These are phyloP conservation scores for Leonotis leonurus DNA, from an alignment of 257 asterid species.

Conservation along the genomic window DNA sequence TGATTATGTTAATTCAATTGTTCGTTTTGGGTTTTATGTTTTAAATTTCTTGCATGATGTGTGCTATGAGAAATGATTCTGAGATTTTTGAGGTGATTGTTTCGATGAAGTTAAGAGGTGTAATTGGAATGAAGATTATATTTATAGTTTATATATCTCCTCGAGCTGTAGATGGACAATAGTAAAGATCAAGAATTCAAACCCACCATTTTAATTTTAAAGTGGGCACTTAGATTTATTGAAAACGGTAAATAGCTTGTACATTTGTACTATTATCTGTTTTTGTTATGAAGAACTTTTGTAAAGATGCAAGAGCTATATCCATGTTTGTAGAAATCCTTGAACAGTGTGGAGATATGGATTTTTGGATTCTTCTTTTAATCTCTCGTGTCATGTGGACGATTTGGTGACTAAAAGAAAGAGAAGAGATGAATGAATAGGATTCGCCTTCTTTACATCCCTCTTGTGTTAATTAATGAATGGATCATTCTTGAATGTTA, in stretches of 20 bases:
- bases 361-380: neutral
- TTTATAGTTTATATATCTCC: neutral
- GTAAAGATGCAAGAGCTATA: neutral
- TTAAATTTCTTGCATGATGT: neutral
- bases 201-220: neutral
- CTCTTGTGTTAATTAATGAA: neutral
- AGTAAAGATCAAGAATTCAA: neutral
- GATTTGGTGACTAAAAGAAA: too few species aligned
- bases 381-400: too few species aligned
- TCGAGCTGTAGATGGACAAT: neutral
- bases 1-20: neutral
- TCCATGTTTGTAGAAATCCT: neutral
- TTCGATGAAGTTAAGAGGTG: neutral
- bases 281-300: neutral
- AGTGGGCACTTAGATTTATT: neutral
- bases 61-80: neutral
- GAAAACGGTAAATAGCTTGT: neutral
- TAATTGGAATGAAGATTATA: neutral
- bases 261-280: neutral
- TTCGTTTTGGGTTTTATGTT: neutral
- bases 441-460: neutral
- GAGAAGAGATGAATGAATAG: neutral
- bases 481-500: neutral
- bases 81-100: constrained; percentile 2
- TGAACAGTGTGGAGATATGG: neutral